phyloP scores from a whole-genome alignment of 1,284 basidiomycete genomes.

The Cryptococcus amylolentus region DNA sequence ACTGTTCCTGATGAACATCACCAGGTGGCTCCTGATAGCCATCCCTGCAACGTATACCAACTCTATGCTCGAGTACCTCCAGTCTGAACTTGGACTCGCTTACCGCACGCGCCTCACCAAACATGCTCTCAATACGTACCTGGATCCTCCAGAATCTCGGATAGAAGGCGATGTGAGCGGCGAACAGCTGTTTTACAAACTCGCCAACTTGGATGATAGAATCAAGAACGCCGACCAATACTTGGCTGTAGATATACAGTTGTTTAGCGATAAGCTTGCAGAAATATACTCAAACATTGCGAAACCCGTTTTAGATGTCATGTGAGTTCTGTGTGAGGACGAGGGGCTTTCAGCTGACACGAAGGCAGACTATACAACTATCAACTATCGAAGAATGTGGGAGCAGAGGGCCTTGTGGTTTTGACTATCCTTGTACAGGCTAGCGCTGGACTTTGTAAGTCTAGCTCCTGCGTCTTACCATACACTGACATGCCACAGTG shows the following conservation, averaged over 20 bases:
- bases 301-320: constrained; percentile 86
- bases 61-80: constrained; percentile 90
- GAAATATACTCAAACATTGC: constrained; percentile 92
- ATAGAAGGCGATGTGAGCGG: constrained; percentile 22
- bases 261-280: constrained; percentile 85
- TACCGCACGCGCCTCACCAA: constrained; percentile 80
- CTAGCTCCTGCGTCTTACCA: background rate
- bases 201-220: constrained; percentile 87
- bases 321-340: constrained; percentile 26
- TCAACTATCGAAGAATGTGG: constrained; percentile 88
- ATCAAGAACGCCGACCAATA: constrained; percentile 85
- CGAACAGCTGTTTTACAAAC: constrained; percentile 79
- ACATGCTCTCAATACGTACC: constrained; percentile 77
- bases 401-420: constrained; percentile 84
- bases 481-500: constrained; percentile 53
- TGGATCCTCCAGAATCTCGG: constrained; percentile 55
- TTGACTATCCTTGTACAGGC: constrained; percentile 81
- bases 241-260: constrained; percentile 92
- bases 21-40: constrained; percentile 88
- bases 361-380: constrained; percentile 81
- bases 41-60: constrained; percentile 96
- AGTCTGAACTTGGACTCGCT: constrained; percentile 87
- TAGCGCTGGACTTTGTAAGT: constrained; percentile 72
- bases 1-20: constrained; percentile 79
- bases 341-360: background rate